phyloP scores from a whole-genome alignment of 306 rosid genomes.

The Potentilla sterilis region DNA sequence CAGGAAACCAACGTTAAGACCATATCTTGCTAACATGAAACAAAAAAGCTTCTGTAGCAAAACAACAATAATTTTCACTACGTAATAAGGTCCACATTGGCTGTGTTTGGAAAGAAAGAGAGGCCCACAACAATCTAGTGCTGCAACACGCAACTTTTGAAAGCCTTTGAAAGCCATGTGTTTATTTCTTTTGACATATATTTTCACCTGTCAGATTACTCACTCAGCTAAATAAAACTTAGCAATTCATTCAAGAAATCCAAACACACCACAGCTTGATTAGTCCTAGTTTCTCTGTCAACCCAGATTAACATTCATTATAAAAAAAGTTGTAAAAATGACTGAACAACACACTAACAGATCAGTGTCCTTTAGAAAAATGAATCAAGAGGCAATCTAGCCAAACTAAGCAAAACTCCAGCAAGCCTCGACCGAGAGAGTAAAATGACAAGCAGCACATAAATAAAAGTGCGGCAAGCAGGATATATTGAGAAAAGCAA shows the following conservation, averaged over 20 bases:
- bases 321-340: background rate
- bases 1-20: background rate
- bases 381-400: no score
- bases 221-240: background rate
- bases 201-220: background rate
- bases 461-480: no score
- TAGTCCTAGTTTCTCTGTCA: background rate
- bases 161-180: background rate
- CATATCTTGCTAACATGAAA: background rate
- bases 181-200: no score
- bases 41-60: background rate
- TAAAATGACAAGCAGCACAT: constrained; percentile 1
- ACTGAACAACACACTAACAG: background rate
- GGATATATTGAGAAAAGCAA: background rate
- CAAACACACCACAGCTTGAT: background rate
- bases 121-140: background rate
- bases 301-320: background rate
- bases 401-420: no score
- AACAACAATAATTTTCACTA: background rate
- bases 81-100: background rate
- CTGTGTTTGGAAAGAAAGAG: background rate
- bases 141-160: background rate
- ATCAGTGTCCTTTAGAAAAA: no score
- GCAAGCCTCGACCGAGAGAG: constrained; percentile 13
- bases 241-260: background rate